Evolutionary conservation across 192 early-diverging fungal species (phyloP).

Genomic region (Paraglomus occultum): DNA sequence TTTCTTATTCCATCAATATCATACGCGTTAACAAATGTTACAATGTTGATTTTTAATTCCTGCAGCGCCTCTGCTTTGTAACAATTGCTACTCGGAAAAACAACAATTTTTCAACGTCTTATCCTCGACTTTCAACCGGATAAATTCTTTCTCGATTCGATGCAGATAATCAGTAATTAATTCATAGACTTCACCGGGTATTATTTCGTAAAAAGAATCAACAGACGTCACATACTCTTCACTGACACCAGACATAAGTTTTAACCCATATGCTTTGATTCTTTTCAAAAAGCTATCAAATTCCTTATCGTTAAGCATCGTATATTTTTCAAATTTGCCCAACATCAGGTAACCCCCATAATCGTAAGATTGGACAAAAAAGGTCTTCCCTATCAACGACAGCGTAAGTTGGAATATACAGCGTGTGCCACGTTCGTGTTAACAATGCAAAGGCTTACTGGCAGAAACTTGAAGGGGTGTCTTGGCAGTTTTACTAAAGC

Average conservation of each 20-base stretch:
- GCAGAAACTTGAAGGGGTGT: neutral
- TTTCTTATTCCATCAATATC: too few relatives aligned
- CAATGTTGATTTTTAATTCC: neutral
- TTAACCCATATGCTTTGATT: neutral
- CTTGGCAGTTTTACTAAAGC: neutral
- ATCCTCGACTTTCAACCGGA: conserved; percentile 7
- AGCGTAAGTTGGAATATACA: neutral
- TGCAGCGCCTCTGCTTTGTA: conserved; percentile 5
- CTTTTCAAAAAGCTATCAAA: conserved; percentile 6
- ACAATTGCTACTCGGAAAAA: neutral
- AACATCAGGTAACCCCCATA: neutral
- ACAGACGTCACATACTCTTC: too few relatives aligned
- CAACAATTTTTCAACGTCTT: conserved; percentile 3
- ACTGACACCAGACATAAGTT: neutral
- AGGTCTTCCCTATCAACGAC: neutral
- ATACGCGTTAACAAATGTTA: too few relatives aligned
- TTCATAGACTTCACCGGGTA: too few relatives aligned
- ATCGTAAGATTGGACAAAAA: conserved; percentile 10
- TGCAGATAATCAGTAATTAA: neutral
- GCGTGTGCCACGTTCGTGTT: conserved; percentile 1
- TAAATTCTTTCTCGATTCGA: neutral
- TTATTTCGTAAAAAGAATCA: too few relatives aligned
- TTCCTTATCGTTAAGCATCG: conserved; percentile 6
- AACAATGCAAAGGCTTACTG: neutral
- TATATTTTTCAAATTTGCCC: conserved; percentile 4